A percentile compares a stretch with the other conserved stretches of the same genome.
These are phyloP conservation scores for Fusarium cicatricum DNA, from an alignment of 2,329 filamentous ascomycete species.

Conservation along the genomic window DNA sequence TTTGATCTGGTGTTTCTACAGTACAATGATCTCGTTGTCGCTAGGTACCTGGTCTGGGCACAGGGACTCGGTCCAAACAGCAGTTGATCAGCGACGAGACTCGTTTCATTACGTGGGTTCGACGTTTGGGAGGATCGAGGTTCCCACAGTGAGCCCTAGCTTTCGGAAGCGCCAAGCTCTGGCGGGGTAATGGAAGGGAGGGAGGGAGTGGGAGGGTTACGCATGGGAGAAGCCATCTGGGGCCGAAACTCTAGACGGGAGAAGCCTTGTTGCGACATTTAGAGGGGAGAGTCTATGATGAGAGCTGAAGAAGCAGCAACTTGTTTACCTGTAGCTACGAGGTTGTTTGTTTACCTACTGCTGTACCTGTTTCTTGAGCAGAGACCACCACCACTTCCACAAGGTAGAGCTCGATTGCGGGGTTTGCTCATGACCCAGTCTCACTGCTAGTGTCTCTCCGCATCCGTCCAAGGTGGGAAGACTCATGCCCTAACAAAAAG, in stretches of 20 bases:
- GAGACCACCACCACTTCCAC: too few relatives aligned
- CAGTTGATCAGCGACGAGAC: too few relatives aligned
- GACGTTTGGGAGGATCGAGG: too few relatives aligned
- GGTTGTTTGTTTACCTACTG: too few relatives aligned
- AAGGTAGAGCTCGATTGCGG: conserved; percentile 3
- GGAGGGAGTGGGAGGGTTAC: conserved; percentile 12
- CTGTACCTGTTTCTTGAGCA: too few relatives aligned
- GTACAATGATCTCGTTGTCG: not conserved
- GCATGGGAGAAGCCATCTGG: not conserved
- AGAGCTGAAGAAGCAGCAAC: too few relatives aligned
- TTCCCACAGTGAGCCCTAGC: conserved; percentile 11
- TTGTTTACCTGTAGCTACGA: too few relatives aligned
- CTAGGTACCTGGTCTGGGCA: not conserved
- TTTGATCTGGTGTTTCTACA: conserved; percentile 1
- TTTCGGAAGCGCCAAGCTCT: conserved; percentile 22
- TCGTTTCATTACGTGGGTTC: not conserved
- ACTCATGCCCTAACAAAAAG: conserved; percentile 38
- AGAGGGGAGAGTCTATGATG: not conserved
- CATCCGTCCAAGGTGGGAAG: too few relatives aligned
- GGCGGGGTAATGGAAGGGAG: conserved; percentile 35
- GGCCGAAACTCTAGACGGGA: not conserved
- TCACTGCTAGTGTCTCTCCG: conserved; percentile 4
- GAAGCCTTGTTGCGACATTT: not conserved
- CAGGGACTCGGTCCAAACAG: not conserved
- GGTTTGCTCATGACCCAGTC: not conserved